A percentile compares a stretch with the other conserved stretches of the same genome.
Evolutionary conservation across 345 rosid species (phyloP).

Genomic region (Euclidium syriacum): DNA sequence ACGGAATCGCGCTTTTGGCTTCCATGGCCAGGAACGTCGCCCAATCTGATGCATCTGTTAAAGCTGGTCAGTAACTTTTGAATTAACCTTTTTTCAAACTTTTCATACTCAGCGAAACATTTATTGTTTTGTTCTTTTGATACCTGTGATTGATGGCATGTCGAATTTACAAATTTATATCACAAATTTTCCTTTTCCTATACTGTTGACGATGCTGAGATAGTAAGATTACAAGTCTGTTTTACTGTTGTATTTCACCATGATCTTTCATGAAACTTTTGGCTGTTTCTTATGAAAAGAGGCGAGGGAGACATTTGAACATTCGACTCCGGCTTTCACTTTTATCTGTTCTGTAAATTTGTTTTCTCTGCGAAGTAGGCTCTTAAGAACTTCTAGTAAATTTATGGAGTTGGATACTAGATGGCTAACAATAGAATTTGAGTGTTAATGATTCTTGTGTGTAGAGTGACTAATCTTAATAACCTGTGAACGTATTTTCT

Average conservation of each 20-base stretch:
- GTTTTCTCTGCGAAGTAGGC: too few species aligned
- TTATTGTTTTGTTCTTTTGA: background rate
- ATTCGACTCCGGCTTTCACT: too few species aligned
- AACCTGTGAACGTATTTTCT: background rate
- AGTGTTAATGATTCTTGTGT: conserved; percentile 4
- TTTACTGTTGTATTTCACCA: background rate
- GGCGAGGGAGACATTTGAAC: too few species aligned
- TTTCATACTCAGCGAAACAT: background rate
- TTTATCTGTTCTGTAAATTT: too few species aligned
- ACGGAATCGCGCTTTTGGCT: conserved; percentile 83
- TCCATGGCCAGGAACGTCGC: conserved; percentile 90
- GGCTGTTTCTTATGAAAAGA: background rate
- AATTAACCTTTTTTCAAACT: background rate
- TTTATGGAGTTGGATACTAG: background rate
- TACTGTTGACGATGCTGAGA: background rate
- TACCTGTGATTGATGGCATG: conserved; percentile 4
- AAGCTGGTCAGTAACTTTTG: conserved; percentile 62
- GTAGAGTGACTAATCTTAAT: background rate
- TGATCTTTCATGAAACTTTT: background rate
- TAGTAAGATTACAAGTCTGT: background rate
- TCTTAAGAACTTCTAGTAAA: too few species aligned
- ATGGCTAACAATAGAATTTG: background rate
- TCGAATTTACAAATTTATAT: background rate
- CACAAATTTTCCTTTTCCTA: background rate
- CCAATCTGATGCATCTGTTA: conserved; percentile 80